Percentiles rank a stretch among this genome's conserved stretches.
Conservation (phyloP, 78 protist species). For the Tieghemostelium lacteum region DNA sequence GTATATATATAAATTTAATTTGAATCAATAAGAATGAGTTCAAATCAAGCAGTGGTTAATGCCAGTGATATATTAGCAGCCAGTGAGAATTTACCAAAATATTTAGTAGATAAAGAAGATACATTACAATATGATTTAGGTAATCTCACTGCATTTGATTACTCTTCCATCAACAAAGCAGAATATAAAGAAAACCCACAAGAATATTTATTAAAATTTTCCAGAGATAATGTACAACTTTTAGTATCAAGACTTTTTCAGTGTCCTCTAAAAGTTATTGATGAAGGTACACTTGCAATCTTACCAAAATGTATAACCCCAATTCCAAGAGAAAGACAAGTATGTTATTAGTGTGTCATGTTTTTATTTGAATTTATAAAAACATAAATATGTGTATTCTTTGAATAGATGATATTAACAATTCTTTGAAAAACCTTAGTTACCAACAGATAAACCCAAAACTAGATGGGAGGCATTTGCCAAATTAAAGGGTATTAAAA, state of each 20-base stretch:
- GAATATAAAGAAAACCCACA: conserved; percentile 44
- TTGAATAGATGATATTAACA: too few relatives aligned
- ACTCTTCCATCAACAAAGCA: conserved; percentile 38
- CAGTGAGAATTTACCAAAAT: background rate
- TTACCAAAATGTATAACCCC: conserved; percentile 46
- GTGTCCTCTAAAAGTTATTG: conserved; percentile 39
- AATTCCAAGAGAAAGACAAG: conserved; percentile 76
- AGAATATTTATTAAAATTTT: conserved; percentile 44
- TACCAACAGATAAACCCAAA: conserved; percentile 49
- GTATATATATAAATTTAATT: background rate
- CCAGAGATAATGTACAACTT: conserved; percentile 77
- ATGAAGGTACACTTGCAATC: conserved; percentile 69
- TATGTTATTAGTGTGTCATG: background rate
- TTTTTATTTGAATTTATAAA: background rate
- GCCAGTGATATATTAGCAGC: conserved; percentile 49
- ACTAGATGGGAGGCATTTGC: conserved; percentile 86
- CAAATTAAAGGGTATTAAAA: conserved; percentile 70
- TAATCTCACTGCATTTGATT: conserved; percentile 48
- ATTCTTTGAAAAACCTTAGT: conserved; percentile 19
- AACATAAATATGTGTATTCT: too few relatives aligned
- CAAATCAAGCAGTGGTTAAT: conserved; percentile 21
- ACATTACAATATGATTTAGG: conserved; percentile 48
- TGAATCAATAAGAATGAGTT: background rate
- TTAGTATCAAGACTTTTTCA: conserved; percentile 64
- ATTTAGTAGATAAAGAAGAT: conserved; percentile 59